Evolutionary conservation across 2,329 filamentous ascomycete species (phyloP).

Genomic region (Diaporthe sp.): DNA sequence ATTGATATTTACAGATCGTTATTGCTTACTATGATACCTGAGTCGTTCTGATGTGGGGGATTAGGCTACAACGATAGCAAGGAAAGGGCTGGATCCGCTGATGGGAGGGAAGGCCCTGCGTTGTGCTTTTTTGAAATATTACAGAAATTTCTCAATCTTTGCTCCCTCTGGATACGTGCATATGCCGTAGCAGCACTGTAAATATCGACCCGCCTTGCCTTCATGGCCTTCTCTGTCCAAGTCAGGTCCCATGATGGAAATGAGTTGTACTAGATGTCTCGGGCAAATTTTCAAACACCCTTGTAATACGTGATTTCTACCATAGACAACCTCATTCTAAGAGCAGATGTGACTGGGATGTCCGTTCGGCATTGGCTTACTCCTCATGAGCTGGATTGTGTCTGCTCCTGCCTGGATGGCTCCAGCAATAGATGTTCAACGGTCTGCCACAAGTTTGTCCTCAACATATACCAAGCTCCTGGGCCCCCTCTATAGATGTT

Average conservation of each 20-base stretch:
- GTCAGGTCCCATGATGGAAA: background rate
- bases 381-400: background rate
- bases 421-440: background rate
- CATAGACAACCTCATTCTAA: background rate
- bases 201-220: background rate
- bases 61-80: conserved; percentile 16
- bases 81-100: conserved; percentile 35
- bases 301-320: background rate
- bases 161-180: background rate
- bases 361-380: background rate
- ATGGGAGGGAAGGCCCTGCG: conserved; percentile 7
- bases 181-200: background rate
- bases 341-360: background rate
- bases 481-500: background rate
- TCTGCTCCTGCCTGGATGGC: background rate
- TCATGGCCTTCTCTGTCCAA: background rate
- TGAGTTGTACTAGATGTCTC: background rate
- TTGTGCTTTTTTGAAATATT: conserved; percentile 32
- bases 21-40: conserved; percentile 37
- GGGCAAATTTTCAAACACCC: background rate
- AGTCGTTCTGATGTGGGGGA: conserved; percentile 27
- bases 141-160: background rate
- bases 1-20: conserved; percentile 41
- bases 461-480: background rate
- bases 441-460: background rate